phyloP scores from a whole-genome alignment of 345 rosid species.

The Hibiscus trionum region DNA sequence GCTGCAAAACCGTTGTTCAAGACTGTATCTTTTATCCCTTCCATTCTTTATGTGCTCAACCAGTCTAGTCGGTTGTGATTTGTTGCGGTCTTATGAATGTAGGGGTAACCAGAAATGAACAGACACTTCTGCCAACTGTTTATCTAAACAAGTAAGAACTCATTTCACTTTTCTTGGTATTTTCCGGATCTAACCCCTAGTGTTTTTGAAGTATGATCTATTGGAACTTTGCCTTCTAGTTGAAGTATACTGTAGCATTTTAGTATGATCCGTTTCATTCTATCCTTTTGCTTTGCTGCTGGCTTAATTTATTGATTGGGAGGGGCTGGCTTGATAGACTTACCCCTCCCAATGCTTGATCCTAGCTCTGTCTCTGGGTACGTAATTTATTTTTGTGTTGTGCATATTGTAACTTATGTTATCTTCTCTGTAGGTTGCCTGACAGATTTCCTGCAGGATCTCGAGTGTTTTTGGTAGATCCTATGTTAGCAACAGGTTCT shows the following conservation, averaged over 20 bases:
- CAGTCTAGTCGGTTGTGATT: slow-evolving; percentile 14
- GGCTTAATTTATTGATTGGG: not conserved
- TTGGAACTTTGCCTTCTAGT: not conserved
- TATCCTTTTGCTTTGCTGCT: not conserved
- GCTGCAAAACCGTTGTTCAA: not conserved
- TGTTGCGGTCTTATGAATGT: slow-evolving; percentile 6
- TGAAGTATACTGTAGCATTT: not conserved
- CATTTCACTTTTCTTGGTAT: not conserved
- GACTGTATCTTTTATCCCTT: not conserved
- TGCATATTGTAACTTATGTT: not conserved
- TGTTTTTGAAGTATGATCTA: not conserved
- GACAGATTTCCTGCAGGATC: slow-evolving; percentile 53
- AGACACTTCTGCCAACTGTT: slow-evolving; percentile 74
- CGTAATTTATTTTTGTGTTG: not conserved
- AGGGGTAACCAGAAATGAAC: slow-evolving; percentile 77
- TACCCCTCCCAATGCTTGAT: too few species aligned
- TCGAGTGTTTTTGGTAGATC: slow-evolving; percentile 79
- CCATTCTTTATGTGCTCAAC: not conserved
- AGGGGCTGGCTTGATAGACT: too few species aligned
- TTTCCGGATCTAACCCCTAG: not conserved
- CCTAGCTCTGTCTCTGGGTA: too few species aligned
- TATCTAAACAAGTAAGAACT: slow-evolving; percentile 79
- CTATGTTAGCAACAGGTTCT: slow-evolving; percentile 88
- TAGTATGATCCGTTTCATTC: not conserved
- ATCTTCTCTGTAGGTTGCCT: slow-evolving; percentile 56